Evolutionary conservation across 495 filamentous ascomycete genomes (phyloP).

Genomic region (Aspergillus nanangensis): DNA sequence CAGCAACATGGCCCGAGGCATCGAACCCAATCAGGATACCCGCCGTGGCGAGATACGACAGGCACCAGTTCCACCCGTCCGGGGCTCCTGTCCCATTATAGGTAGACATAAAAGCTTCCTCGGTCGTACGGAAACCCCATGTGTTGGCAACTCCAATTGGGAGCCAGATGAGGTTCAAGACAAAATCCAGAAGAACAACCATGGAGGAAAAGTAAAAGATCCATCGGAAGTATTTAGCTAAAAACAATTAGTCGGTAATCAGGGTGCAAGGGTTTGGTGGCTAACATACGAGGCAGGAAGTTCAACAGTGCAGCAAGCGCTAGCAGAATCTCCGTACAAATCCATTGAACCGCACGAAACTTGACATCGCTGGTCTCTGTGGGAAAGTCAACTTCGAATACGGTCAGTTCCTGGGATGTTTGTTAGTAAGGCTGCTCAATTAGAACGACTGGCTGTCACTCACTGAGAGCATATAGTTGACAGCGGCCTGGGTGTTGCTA

Average conservation of each 20-base stretch:
- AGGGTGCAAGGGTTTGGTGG: neutral
- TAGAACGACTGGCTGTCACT: neutral
- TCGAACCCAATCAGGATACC: constrained; percentile 56
- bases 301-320: constrained; percentile 43
- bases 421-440: neutral
- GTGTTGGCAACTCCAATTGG: constrained; percentile 49
- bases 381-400: constrained; percentile 47
- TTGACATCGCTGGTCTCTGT: constrained; percentile 43
- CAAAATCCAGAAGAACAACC: constrained; percentile 50
- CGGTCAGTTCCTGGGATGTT: constrained; percentile 42
- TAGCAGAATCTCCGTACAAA: constrained; percentile 44
- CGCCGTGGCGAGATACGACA: constrained; percentile 54
- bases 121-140: constrained; percentile 50
- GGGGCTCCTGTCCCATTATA: constrained; percentile 55
- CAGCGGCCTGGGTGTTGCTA: constrained; percentile 49
- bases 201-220: constrained; percentile 46
- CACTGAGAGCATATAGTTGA: constrained; percentile 52
- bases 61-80: constrained; percentile 55
- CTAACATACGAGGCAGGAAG: constrained; percentile 38
- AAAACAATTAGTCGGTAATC: constrained; percentile 4
- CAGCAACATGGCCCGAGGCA: constrained; percentile 51
- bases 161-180: constrained; percentile 54
- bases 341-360: constrained; percentile 55
- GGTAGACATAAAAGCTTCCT: constrained; percentile 53
- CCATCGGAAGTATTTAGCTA: constrained; percentile 37